These are phyloP conservation scores for Magnolia sinica DNA, from an alignment of 164 flowering plant species.

Conservation along the genomic window DNA sequence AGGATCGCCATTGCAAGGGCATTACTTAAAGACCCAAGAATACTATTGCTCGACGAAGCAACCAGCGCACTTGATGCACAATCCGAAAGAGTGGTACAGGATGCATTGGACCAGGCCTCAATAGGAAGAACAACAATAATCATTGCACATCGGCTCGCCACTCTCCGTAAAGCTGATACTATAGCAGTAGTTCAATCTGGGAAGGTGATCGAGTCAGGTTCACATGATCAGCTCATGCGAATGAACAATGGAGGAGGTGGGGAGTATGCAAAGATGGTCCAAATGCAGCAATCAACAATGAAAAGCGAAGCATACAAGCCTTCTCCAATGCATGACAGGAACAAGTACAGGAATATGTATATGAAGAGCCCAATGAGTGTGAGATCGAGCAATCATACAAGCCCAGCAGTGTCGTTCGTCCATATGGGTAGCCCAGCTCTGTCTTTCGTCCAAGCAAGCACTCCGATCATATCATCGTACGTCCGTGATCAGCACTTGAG, in stretches of 20 bases:
- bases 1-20: conserved; percentile 61
- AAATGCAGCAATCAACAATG: conserved; percentile 23
- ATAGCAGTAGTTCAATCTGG: conserved; percentile 46
- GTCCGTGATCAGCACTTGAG: background rate
- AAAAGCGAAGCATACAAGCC: background rate
- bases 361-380: background rate
- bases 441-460: background rate
- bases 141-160: conserved; percentile 51
- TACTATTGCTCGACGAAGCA: conserved; percentile 55
- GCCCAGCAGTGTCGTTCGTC: conserved; percentile 2
- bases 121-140: conserved; percentile 45
- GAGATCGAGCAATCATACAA: background rate
- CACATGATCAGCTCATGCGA: conserved; percentile 37
- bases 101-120: conserved; percentile 44
- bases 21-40: conserved; percentile 39
- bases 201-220: conserved; percentile 38
- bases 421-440: conserved; percentile 5
- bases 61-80: conserved; percentile 57
- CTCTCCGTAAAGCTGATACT: conserved; percentile 34
- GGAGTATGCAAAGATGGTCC: conserved; percentile 31
- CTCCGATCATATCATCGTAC: background rate
- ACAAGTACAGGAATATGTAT: background rate
- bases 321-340: background rate
- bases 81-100: conserved; percentile 47
- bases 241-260: conserved; percentile 12